Evolutionary conservation across 2,329 filamentous ascomycete species (phyloP).

Genomic region (Shiraia sp.): DNA sequence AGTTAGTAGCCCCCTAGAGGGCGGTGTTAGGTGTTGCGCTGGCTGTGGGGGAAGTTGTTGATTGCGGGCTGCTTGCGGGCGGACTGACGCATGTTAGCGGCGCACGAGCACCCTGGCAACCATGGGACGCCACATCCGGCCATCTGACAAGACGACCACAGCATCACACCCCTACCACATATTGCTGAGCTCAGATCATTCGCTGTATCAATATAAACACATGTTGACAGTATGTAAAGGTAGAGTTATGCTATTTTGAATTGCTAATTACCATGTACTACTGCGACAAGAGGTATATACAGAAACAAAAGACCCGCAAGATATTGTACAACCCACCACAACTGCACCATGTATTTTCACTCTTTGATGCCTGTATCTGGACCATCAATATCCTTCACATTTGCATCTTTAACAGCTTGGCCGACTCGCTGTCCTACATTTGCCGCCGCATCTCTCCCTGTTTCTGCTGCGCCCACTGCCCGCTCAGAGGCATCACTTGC

Average conservation of each 20-base stretch:
- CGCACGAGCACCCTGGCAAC: slow-evolving; percentile 15
- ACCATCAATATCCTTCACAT: slow-evolving; percentile 22
- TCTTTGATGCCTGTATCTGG: slow-evolving; percentile 18
- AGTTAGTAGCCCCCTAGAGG: slow-evolving; percentile 29
- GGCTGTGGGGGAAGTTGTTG: slow-evolving; percentile 29
- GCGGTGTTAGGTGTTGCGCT: slow-evolving; percentile 29
- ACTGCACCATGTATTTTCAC: slow-evolving; percentile 4
- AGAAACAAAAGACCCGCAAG: slow-evolving; percentile 1
- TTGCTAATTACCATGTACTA: neutral
- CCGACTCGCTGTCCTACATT: slow-evolving; percentile 16
- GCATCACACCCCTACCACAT: neutral
- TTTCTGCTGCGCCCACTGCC: slow-evolving; percentile 14
- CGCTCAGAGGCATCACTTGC: slow-evolving; percentile 13
- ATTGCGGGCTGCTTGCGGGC: slow-evolving; percentile 5
- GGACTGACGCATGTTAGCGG: slow-evolving; percentile 12
- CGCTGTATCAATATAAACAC: no score
- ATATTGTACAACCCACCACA: slow-evolving; percentile 21
- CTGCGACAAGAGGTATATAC: neutral
- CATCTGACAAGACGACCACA: neutral
- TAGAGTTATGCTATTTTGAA: no score
- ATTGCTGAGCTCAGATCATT: no score
- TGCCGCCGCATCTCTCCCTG: slow-evolving; percentile 18
- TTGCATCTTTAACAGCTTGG: slow-evolving; percentile 18
- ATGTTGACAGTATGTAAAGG: no score
- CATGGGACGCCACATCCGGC: slow-evolving; percentile 1